A percentile compares a stretch with the other conserved stretches of the same genome.
These are phyloP conservation scores for Globomyces pollinis-pini DNA, from an alignment of 192 early-diverging fungal species.

Conservation along the genomic window DNA sequence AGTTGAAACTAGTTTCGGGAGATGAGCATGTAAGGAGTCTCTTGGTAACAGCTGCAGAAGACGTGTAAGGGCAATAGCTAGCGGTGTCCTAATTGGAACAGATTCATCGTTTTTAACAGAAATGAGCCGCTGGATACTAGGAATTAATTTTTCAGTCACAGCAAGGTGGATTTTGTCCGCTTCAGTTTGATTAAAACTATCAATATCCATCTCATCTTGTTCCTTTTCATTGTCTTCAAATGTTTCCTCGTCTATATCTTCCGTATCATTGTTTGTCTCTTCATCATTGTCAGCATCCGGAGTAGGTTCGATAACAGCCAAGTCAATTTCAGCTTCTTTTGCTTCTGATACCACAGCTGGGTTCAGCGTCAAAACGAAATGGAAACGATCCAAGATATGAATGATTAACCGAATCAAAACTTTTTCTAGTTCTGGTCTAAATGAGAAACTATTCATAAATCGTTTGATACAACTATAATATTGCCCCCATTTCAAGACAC, in stretches of 20 bases:
- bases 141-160: constrained; percentile 71
- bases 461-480: constrained; percentile 72
- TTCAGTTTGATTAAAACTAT: constrained; percentile 14
- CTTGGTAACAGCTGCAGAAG: constrained; percentile 76
- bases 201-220: constrained; percentile 16
- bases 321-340: constrained; percentile 7
- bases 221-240: constrained; percentile 29
- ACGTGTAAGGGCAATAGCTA: constrained; percentile 78
- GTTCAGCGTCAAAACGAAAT: constrained; percentile 66
- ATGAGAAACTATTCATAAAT: constrained; percentile 60
- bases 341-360: constrained; percentile 6
- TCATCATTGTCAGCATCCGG: constrained; percentile 18
- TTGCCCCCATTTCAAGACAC: constrained; percentile 69
- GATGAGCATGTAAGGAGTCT: constrained; percentile 63
- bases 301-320: not conserved
- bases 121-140: constrained; percentile 70
- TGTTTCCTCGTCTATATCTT: constrained; percentile 30
- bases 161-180: constrained; percentile 55
- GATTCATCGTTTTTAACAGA: constrained; percentile 62
- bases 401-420: constrained; percentile 73
- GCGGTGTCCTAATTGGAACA: constrained; percentile 70
- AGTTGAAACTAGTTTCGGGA: constrained; percentile 79
- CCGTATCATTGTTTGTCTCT: constrained; percentile 19
- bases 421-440: constrained; percentile 68
- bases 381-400: constrained; percentile 79